Conservation (phyloP, 1,284 basidiomycete species). For the Fomes fomentarius region DNA sequence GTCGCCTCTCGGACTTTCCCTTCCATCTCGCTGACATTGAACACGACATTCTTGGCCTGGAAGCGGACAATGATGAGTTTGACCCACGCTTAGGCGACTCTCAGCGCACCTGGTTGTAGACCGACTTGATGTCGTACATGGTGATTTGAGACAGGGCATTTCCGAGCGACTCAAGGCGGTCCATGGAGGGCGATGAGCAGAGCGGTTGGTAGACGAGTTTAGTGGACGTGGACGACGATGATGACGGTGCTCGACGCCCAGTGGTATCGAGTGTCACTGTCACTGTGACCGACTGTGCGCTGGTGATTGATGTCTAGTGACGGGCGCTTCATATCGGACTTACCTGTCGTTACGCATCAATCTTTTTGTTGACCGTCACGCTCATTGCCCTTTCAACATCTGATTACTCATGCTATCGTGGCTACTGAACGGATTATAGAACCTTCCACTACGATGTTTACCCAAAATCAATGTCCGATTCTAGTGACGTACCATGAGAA, state of each 20-base stretch:
- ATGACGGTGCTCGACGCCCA: slow-evolving; percentile 5
- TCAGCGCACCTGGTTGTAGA: slow-evolving; percentile 84
- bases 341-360: too few relatives aligned
- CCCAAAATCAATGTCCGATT: too few relatives aligned
- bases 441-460: too few relatives aligned
- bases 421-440: too few relatives aligned
- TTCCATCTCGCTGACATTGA: slow-evolving; percentile 97
- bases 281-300: neutral
- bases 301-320: neutral
- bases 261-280: neutral
- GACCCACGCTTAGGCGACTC: neutral
- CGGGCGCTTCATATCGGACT: too few relatives aligned
- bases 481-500: too few relatives aligned
- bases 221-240: slow-evolving; percentile 21
- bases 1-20: slow-evolving; percentile 97
- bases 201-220: too few relatives aligned
- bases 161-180: slow-evolving; percentile 64
- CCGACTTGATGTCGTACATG: slow-evolving; percentile 91
- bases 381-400: too few relatives aligned
- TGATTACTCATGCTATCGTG: too few relatives aligned
- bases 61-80: neutral
- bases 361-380: too few relatives aligned
- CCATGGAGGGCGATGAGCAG: slow-evolving; percentile 32
- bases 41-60: slow-evolving; percentile 86
- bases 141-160: slow-evolving; percentile 75